Conservation (phyloP, 1,284 basidiomycete genomes). For the Melampsora occidentalis region DNA sequence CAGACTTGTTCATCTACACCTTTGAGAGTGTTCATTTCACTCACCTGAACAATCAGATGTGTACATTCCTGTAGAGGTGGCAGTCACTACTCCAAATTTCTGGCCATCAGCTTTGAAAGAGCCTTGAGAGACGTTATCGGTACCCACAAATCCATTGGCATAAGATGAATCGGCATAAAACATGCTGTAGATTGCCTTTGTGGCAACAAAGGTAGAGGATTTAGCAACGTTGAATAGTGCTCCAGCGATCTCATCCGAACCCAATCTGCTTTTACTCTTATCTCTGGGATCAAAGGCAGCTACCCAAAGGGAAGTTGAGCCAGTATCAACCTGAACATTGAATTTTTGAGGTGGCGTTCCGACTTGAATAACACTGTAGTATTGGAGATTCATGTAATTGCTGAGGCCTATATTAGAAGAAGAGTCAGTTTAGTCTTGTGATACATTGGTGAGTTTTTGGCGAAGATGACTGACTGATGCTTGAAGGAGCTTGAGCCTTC, state of each 20-base stretch:
- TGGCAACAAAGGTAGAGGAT: constrained; percentile 25
- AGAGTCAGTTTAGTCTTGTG: neutral
- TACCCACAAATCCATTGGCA: constrained; percentile 13
- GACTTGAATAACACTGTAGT: constrained; percentile 29
- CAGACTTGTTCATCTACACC: neutral
- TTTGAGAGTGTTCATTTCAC: neutral
- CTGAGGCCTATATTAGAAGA: constrained; percentile 14
- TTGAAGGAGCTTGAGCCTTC: constrained; percentile 12
- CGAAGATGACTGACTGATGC: constrained; percentile 14
- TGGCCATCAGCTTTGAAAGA: constrained; percentile 17
- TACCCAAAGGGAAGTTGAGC: constrained; percentile 37
- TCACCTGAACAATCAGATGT: constrained; percentile 32
- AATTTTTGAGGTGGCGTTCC: constrained; percentile 42
- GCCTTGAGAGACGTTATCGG: constrained; percentile 32
- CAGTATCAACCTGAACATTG: constrained; percentile 36
- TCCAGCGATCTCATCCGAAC: constrained; percentile 24
- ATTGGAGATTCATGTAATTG: constrained; percentile 34
- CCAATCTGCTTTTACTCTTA: constrained; percentile 15
- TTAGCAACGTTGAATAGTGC: constrained; percentile 27
- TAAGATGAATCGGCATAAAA: constrained; percentile 37
- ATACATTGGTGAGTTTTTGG: neutral
- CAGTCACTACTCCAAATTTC: constrained; percentile 34
- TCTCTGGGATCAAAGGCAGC: constrained; percentile 18
- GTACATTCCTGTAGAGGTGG: constrained; percentile 34
- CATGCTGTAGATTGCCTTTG: constrained; percentile 26